Percentiles rank a stretch among this genome's conserved stretches.
Evolutionary conservation across 805 yeast species (phyloP).

Genomic region (Barnettozyma vustinii): DNA sequence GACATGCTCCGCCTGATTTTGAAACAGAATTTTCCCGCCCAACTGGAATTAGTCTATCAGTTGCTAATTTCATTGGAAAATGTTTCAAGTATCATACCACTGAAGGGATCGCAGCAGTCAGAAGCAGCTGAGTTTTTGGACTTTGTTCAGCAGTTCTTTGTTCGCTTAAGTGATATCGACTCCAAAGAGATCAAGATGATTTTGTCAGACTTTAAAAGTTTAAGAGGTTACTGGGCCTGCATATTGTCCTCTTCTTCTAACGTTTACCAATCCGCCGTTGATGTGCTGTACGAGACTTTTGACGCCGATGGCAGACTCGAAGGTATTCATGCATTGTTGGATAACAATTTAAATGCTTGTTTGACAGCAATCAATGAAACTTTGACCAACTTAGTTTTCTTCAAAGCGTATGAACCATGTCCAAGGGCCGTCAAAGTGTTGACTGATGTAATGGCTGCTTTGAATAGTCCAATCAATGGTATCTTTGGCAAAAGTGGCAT

Average conservation of each 20-base stretch:
- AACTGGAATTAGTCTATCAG: slow-evolving; percentile 20
- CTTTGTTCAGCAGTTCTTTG: slow-evolving; percentile 30
- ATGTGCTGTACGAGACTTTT: slow-evolving; percentile 66
- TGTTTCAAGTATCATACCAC: slow-evolving; percentile 27
- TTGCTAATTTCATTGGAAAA: slow-evolving; percentile 22
- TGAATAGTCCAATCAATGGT: slow-evolving; percentile 66
- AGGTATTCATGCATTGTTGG: slow-evolving; percentile 55
- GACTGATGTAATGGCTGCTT: slow-evolving; percentile 63
- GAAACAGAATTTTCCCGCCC: slow-evolving; percentile 21
- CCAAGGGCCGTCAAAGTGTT: slow-evolving; percentile 69
- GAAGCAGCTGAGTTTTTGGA: slow-evolving; percentile 26
- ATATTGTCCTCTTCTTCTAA: slow-evolving; percentile 55
- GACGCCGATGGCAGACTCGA: slow-evolving; percentile 79
- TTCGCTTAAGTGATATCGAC: slow-evolving; percentile 36
- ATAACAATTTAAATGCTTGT: slow-evolving; percentile 37
- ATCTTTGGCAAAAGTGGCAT: slow-evolving; percentile 31
- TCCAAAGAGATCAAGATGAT: slow-evolving; percentile 32
- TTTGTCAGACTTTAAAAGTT: slow-evolving; percentile 37
- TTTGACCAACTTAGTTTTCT: slow-evolving; percentile 37
- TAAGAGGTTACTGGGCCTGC: slow-evolving; percentile 70
- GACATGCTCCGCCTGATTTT: slow-evolving; percentile 27
- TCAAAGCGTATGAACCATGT: slow-evolving; percentile 61
- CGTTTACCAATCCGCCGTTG: slow-evolving; percentile 64
- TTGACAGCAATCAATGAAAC: slow-evolving; percentile 44
- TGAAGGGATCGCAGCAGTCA: slow-evolving; percentile 22